Percentiles rank a stretch among this genome's conserved stretches.
Conservation (phyloP, 805 yeast species). For the Wickerhamomyces silvicola region DNA sequence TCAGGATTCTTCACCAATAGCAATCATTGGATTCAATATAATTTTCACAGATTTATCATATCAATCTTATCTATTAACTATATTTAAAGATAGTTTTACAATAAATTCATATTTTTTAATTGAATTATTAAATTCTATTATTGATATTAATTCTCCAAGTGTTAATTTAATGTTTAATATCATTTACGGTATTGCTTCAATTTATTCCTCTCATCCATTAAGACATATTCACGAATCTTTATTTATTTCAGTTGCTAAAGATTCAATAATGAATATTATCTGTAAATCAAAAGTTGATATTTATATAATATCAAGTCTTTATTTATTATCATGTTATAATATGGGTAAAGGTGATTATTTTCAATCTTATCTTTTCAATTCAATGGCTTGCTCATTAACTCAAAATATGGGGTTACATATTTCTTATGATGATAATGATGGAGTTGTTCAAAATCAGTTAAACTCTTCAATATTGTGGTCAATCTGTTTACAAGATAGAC, state of each 20-base stretch:
- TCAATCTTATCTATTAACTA: constrained; percentile 1
- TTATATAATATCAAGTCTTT: constrained; percentile 19
- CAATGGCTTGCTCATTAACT: constrained; percentile 27
- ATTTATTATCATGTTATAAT: constrained; percentile 26
- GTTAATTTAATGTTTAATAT: constrained; percentile 21
- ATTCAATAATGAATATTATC: constrained; percentile 14
- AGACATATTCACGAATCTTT: constrained; percentile 6
- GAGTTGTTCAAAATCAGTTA: constrained; percentile 15
- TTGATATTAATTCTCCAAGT: constrained; percentile 12
- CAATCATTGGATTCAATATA: too few species aligned
- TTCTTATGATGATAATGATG: constrained; percentile 7
- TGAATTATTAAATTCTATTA: constrained; percentile 14
- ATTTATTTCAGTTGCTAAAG: constrained; percentile 23
- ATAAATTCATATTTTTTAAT: constrained; percentile 14
- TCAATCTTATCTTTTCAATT: constrained; percentile 23
- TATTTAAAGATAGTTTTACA: constrained; percentile 2
- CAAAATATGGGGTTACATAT: constrained; percentile 31
- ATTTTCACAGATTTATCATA: too few species aligned
- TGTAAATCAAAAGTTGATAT: constrained; percentile 16
- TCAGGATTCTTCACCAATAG: too few species aligned
- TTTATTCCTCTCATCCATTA: constrained; percentile 16
- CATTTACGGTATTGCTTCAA: constrained; percentile 21
- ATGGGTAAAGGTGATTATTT: constrained; percentile 25
- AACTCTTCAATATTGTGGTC: constrained; percentile 26
- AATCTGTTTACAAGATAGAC: constrained; percentile 26